phyloP scores from a whole-genome alignment of 805 yeast species.

The Kodamaea restingae region DNA sequence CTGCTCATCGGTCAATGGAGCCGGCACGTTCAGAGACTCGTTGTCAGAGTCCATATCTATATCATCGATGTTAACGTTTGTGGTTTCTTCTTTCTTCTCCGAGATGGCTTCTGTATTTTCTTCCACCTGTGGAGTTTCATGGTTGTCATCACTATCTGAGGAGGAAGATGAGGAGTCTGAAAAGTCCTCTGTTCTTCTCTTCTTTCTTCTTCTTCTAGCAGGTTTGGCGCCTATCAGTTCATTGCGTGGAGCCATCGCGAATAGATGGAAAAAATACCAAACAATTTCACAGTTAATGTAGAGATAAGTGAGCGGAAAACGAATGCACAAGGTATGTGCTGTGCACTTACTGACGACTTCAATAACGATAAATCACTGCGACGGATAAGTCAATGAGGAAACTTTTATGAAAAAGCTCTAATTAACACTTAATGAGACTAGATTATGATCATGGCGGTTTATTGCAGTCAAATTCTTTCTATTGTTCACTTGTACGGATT shows the following conservation, averaged over 20 bases:
- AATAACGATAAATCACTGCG: no score
- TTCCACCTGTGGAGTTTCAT: conserved; percentile 11
- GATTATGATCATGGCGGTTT: no score
- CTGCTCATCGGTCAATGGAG: conserved; percentile 16
- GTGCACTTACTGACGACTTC: no score
- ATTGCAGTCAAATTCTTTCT: no score
- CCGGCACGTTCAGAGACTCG: conserved; percentile 14
- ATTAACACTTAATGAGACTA: no score
- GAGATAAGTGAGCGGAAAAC: no score
- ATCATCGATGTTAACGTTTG: conserved; percentile 29
- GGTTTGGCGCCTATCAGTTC: conserved; percentile 15
- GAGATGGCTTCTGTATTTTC: conserved; percentile 3
- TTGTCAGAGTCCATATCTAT: conserved; percentile 29
- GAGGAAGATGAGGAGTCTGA: conserved; percentile 49
- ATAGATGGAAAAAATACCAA: conserved; percentile 1
- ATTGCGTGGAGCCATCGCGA: conserved; percentile 12
- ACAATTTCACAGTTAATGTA: no score
- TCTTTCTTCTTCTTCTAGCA: conserved; percentile 59
- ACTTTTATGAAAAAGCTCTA: no score
- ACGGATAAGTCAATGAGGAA: no score
- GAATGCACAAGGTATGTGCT: no score
- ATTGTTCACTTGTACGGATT: no score
- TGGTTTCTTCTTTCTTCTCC: conserved; percentile 14
- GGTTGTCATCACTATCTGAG: conserved; percentile 18
- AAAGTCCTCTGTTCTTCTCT: conserved; percentile 79